A percentile compares a stretch with the other conserved stretches of the same genome.
Evolutionary conservation across 192 early-diverging fungal species (phyloP).

Genomic region (Lobulomyces angularis): DNA sequence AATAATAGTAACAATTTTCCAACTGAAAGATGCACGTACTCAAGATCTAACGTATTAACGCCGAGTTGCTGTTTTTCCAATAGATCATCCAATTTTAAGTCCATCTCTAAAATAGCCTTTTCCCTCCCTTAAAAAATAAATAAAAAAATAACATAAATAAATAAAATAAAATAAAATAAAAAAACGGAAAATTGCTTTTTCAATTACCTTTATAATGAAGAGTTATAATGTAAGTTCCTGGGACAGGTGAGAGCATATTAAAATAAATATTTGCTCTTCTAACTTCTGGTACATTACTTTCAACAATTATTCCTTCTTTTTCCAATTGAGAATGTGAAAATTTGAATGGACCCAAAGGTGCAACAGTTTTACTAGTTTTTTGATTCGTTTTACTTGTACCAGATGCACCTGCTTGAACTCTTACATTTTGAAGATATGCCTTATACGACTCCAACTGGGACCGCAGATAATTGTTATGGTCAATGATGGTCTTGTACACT

Average conservation of each 20-base stretch:
- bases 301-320: constrained; percentile 82
- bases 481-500: constrained; percentile 84
- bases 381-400: constrained; percentile 36
- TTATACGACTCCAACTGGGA: constrained; percentile 88
- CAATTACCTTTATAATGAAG: constrained; percentile 68
- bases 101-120: constrained; percentile 89
- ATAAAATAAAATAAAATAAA: too few relatives aligned
- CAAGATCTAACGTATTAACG: constrained; percentile 72
- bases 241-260: constrained; percentile 72
- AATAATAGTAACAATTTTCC: constrained; percentile 62
- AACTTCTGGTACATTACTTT: constrained; percentile 80
- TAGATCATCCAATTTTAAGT: constrained; percentile 62
- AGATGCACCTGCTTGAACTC: constrained; percentile 53
- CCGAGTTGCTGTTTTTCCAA: constrained; percentile 77
- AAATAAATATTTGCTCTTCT: constrained; percentile 78
- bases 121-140: constrained; percentile 51
- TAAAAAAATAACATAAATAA: too few relatives aligned
- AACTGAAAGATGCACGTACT: constrained; percentile 88
- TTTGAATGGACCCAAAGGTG: constrained; percentile 78
- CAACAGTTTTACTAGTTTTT: not conserved
- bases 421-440: constrained; percentile 87
- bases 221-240: constrained; percentile 80
- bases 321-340: constrained; percentile 74
- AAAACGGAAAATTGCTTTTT: too few relatives aligned
- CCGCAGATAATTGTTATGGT: constrained; percentile 85